Evolutionary conservation across 148 eudicot genomes (phyloP), one percentile per base, ranked within the genome.

Genomic region (Heliamphora exappendiculata): DNA sequence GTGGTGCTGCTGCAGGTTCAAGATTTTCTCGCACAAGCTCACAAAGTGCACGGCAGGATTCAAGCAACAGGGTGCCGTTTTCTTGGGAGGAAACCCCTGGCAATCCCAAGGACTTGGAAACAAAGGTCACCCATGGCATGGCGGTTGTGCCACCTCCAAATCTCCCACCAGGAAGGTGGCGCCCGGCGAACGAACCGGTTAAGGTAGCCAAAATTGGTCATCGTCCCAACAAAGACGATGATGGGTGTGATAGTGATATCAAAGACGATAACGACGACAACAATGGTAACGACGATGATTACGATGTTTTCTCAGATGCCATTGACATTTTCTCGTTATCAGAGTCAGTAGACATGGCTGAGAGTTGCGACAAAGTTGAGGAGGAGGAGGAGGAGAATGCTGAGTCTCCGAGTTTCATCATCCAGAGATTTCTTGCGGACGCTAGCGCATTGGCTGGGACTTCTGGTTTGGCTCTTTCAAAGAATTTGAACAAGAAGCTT

Each of bases 71-170:
- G 80, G 89, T 89, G 17, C 96, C 96, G 14, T 89, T 91, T 76
- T 85, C 87, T 16, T 91, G 93, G 96, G 96, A 91, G 74, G 81
- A 84, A 62, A 82, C 79, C 20, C 91, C 93, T 7, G 96, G 96
- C 24, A 83, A 85, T 80, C 91, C 93, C 6, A 89, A 89, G 75
- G 80, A 87, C 71, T 17, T 20, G 16, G 53, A 66, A 3, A 34
- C 67, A 3, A 28, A 62, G 31, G 33, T 19, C 1, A 53, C 11
- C 13, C 36, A 26, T 58, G 58, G 24, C n/a, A 75, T 70, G 12
- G 73, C 31, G 1, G 28, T 51, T 0, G 79, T 87, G 58, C 94
- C 87, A 26, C 89, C 88, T 36, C 93, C 90, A 5, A 88, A 82
- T 53, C 90, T 83, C 51, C 94, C 94, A 3, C 89, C 86, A 1